Evolutionary conservation across 176 grass and related monocot genomes (phyloP).

Genomic region (Olyra latifolia): DNA sequence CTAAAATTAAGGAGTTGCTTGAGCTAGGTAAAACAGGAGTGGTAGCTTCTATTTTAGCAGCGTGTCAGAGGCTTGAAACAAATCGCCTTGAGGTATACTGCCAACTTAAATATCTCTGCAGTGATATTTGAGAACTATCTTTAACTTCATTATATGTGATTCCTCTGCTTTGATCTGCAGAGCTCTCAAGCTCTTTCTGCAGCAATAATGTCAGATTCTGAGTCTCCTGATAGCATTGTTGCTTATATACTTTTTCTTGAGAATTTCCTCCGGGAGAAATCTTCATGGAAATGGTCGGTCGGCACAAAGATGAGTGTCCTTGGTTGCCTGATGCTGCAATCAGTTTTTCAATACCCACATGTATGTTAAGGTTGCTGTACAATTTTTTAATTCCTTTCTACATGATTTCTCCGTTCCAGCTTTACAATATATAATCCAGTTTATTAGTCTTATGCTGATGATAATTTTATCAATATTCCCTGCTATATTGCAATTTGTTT

Average conservation of each 20-base stretch:
- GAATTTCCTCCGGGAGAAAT: conserved; percentile 54
- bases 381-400: not conserved
- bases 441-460: not conserved
- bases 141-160: conserved; percentile 17
- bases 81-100: conserved; percentile 68
- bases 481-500: not conserved
- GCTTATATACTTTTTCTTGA: conserved; percentile 82
- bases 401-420: not conserved
- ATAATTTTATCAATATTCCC: not conserved
- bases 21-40: conserved; percentile 81
- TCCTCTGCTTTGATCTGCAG: conserved; percentile 47
- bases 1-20: conserved; percentile 76
- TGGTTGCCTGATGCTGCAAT: conserved; percentile 92
- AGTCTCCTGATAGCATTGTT: conserved; percentile 58
- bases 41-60: conserved; percentile 80
- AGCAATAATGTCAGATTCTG: conserved; percentile 54
- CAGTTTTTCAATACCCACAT: conserved; percentile 72
- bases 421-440: conserved; percentile 13
- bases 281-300: conserved; percentile 74
- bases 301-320: conserved; percentile 72
- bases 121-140: conserved; percentile 17
- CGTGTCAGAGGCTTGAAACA: conserved; percentile 71
- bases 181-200: conserved; percentile 71
- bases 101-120: conserved; percentile 16
- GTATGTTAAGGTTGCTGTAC: conserved; percentile 39